Percentiles rank a stretch among this genome's conserved stretches.
Conservation (phyloP, 306 rosid genomes). For the Sicyos edulis region DNA sequence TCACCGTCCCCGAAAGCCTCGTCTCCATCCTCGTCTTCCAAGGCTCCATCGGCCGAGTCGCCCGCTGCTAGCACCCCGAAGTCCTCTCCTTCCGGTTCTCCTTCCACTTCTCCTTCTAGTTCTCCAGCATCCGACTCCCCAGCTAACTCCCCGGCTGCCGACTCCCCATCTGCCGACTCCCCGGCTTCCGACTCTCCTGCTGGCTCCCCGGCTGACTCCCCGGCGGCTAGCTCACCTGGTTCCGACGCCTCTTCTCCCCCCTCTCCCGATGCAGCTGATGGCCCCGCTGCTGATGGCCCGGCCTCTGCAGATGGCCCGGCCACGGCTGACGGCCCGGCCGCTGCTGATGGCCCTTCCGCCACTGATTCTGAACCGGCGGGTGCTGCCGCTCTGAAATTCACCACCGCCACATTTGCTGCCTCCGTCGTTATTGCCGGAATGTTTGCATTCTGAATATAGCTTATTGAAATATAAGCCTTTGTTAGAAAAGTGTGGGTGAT, state of each 20-base stretch:
- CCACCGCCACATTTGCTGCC: not conserved
- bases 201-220: not conserved
- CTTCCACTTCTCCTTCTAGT: too few species aligned
- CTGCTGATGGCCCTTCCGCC: not conserved
- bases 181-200: not conserved
- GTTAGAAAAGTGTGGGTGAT: not conserved
- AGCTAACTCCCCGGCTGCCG: too few species aligned
- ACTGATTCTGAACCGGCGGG: not conserved
- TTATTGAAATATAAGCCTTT: not conserved
- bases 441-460: not conserved
- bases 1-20: not conserved
- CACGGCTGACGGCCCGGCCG: not conserved
- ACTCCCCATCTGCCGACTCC: not conserved
- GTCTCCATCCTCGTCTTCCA: not conserved
- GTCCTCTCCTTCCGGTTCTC: not conserved
- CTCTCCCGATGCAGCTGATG: not conserved
- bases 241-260: constrained; percentile 16
- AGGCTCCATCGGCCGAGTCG: not conserved
- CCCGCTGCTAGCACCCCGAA: constrained; percentile 2
- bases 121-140: too few species aligned
- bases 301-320: too few species aligned
- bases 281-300: not conserved
- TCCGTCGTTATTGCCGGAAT: not conserved
- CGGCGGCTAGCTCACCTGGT: not conserved
- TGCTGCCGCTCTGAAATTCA: not conserved